Evolutionary conservation across 2,329 filamentous ascomycete genomes (phyloP), one percentile per base, ranked within the genome.

Genomic region (Ophiostoma piceae): DNA sequence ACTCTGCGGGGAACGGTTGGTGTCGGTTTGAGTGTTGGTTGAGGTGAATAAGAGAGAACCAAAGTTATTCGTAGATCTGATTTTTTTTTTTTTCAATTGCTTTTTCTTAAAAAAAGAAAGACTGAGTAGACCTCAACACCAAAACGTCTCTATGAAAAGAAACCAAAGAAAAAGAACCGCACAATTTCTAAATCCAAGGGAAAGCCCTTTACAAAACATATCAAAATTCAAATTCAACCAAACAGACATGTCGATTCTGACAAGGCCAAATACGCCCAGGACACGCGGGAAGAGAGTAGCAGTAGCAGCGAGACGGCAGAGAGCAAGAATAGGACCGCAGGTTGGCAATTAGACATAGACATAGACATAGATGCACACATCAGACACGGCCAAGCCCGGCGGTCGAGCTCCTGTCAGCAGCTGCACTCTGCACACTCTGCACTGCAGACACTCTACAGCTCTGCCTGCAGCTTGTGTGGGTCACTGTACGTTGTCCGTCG

Each of bases 401-500:
- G 51, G 51, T 57, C 51, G 22, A 26, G n/a, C 22, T 14, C 51
- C 51, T 57, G 51, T 57, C 51, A 57, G 51, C 51, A 57, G 51
- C 51, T 57, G 51, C 51, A 26, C 51, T 47, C 51, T 57, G 51
- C 51, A 57, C 26, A 29, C 26, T 29, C 26, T 29, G 2, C 26
- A 62, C n/a, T n/a, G n/a, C n/a, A n/a, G n/a, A n/a, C n/a, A 29
- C 26, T 29, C 26, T 29, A 29, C 26, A 62, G 57, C 57, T 32
- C 57, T 57, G 51, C 1, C 57, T 62, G 57, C 26, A 62, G 57
- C 57, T 62, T 62, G 57, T 62, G 57, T 62, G 57, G 57, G 26
- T 29, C 57, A 19, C 26, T 32, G 57, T 32, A 32, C 22, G 12
- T 57, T 26, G 3, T 57, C n/a, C 9, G 51, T 57, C n/a, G n/a